These are phyloP conservation scores for Starmerella apicola DNA, from an alignment of 805 yeast species.

Conservation along the genomic window DNA sequence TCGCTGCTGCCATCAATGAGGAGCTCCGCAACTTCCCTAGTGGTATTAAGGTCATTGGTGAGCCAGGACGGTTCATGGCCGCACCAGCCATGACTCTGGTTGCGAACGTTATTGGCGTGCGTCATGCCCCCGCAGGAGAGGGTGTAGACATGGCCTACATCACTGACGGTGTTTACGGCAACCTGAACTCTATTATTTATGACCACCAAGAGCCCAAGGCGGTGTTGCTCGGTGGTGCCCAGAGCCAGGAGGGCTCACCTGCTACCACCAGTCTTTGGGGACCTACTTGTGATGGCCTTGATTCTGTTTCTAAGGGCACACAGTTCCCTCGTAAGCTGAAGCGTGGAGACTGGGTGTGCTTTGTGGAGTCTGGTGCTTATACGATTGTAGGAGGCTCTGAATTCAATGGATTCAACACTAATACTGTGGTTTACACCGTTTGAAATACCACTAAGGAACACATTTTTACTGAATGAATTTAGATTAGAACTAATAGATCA, in stretches of 20 bases:
- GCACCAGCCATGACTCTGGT: constrained; percentile 79
- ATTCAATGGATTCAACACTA: constrained; percentile 65
- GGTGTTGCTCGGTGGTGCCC: constrained; percentile 40
- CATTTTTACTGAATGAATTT: no score
- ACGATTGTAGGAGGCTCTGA: constrained; percentile 85
- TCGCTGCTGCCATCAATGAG: constrained; percentile 35
- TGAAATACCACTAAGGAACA: no score
- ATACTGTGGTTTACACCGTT: constrained; percentile 12
- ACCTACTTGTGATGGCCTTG: constrained; percentile 95
- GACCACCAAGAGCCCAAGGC: constrained; percentile 81
- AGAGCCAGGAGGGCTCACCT: not conserved
- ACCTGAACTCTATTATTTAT: constrained; percentile 81
- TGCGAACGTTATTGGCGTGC: constrained; percentile 71
- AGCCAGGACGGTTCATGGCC: constrained; percentile 86
- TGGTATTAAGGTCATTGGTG: constrained; percentile 57
- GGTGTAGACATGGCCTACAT: constrained; percentile 53
- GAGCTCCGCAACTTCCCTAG: constrained; percentile 51
- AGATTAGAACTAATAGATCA: no score
- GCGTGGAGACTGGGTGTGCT: constrained; percentile 89
- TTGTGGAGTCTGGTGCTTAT: constrained; percentile 78
- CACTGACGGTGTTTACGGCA: constrained; percentile 93
- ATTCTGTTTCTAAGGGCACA: constrained; percentile 52
- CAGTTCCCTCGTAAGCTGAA: constrained; percentile 46
- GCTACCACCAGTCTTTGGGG: constrained; percentile 75
- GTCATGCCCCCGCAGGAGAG: constrained; percentile 36